A percentile compares a stretch with the other conserved stretches of the same genome.
phyloP scores from a whole-genome alignment of 768 basidiomycete genomes.

The Panus rudis region DNA sequence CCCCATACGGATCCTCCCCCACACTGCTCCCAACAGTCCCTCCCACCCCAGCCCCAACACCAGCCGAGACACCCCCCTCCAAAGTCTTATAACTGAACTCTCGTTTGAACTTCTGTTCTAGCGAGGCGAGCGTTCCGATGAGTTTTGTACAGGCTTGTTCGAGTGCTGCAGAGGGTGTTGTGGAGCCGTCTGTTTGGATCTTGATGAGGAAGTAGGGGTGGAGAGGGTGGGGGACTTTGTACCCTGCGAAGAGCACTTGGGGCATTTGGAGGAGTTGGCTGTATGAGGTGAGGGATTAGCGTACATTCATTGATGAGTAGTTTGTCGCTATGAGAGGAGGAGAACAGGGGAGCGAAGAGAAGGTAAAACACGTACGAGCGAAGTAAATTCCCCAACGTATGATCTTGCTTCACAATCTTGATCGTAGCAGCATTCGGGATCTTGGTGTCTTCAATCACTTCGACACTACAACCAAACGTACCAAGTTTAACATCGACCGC shows the following conservation, averaged over 20 bases:
- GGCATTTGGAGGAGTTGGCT: conserved; percentile 90
- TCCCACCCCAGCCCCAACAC: no score
- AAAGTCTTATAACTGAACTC: conserved; percentile 79
- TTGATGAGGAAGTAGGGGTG: conserved; percentile 93
- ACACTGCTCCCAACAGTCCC: conserved; percentile 25
- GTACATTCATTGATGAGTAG: no score
- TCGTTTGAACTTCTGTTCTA: conserved; percentile 74
- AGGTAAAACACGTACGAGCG: conserved; percentile 57
- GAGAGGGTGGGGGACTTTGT: conserved; percentile 95
- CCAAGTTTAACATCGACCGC: neutral
- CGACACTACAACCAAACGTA: conserved; percentile 55
- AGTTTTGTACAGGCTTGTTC: conserved; percentile 80
- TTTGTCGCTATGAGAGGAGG: no score
- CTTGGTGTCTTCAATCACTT: conserved; percentile 92
- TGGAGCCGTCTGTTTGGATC: conserved; percentile 86
- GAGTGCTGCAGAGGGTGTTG: conserved; percentile 76
- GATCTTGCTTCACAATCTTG: conserved; percentile 93
- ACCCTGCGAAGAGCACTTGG: conserved; percentile 89
- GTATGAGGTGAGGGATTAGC: conserved; percentile 3
- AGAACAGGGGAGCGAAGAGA: neutral
- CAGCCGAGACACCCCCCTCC: no score
- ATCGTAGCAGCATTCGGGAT: conserved; percentile 96
- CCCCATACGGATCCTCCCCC: conserved; percentile 24
- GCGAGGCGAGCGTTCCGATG: conserved; percentile 50
- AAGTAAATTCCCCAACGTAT: conserved; percentile 95